phyloP scores from a whole-genome alignment of 1,139 yeast species.

The Candida freyschussii region DNA sequence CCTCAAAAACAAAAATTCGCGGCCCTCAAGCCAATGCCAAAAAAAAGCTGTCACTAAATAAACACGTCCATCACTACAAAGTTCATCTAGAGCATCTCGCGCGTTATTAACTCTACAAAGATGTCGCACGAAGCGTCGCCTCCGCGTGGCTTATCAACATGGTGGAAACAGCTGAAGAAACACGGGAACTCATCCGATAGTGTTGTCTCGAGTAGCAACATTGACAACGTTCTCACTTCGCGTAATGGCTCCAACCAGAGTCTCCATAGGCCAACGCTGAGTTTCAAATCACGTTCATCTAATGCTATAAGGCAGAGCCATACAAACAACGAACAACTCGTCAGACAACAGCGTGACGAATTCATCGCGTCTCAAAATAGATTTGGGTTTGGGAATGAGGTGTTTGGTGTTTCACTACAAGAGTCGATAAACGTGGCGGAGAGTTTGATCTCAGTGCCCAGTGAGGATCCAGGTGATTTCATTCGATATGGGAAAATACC shows the following conservation, averaged over 20 bases:
- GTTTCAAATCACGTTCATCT: conserved; percentile 47
- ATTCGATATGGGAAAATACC: conserved; percentile 78
- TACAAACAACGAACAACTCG: conserved; percentile 25
- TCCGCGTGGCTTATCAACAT: conserved; percentile 19
- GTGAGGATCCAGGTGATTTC: conserved; percentile 47
- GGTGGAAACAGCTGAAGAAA: conserved; percentile 26
- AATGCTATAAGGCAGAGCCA: conserved; percentile 37
- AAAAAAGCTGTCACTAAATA: neutral
- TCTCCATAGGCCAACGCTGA: conserved; percentile 38
- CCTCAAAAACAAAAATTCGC: neutral
- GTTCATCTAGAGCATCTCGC: conserved; percentile 3
- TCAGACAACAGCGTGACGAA: conserved; percentile 54
- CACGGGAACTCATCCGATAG: conserved; percentile 21
- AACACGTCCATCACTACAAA: conserved; percentile 2
- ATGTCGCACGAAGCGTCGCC: conserved; percentile 23
- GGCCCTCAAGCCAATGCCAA: neutral
- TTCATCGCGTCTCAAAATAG: conserved; percentile 34
- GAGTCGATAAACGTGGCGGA: conserved; percentile 70
- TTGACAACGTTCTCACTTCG: conserved; percentile 16
- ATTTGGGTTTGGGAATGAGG: conserved; percentile 36
- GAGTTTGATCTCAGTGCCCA: conserved; percentile 65
- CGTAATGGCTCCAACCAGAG: conserved; percentile 12
- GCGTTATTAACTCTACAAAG: conserved; percentile 6
- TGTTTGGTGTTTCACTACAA: conserved; percentile 82
- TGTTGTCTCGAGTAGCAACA: conserved; percentile 11